Evolutionary conservation across 129 eudicot species (phyloP), one percentile per base, ranked within the genome.

Genomic region (Calendula officinalis): DNA sequence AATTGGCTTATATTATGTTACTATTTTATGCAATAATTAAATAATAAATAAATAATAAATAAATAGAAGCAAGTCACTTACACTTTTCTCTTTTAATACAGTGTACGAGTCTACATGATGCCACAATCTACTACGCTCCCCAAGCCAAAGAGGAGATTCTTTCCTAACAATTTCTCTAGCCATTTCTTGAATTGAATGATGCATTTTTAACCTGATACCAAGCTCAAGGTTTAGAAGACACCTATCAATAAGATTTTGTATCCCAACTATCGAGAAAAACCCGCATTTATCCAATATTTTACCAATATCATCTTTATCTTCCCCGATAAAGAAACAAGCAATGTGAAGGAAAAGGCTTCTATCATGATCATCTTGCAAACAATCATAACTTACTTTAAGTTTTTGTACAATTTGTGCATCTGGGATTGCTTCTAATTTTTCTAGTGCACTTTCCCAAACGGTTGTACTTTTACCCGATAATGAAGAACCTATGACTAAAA

Each of bases 281-380:
- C 62, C 30, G 13, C 55, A 71, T 54, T 6, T 8, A 2, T 32
- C 15, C 16, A 71, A 45, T 38, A 71, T 5, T 16, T 62, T 71
- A 3, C 41, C 53, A 50, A 71, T 62, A 42, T 4, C 49, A 0
- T 51, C 69, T 71, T 71, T 38, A 5, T 71, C 69, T 34, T 71
- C 69, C 37, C 56, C 54, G 30, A 71, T 43, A 71, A 61, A 71
- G 30, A 71, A 71, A 32, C 76, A 61, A 60, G 69, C 60, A 60
- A 71, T 51, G 11, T 71, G 69, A 3, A 61, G 62, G 54, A 71
- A 71, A 4, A 71, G 13, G 3, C 44, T 17, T 41, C 47, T 68
- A 35, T 59, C 66, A 27, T 66, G 33, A 0, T 53, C n/a, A 38
- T 60, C 71, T 15, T 64, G 72, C 7, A 72, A 56, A 30, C 44